A percentile compares a stretch with the other conserved stretches of the same genome.
phyloP scores from a whole-genome alignment of 2,329 filamentous ascomycete genomes.

The Davidsoniella virescens region DNA sequence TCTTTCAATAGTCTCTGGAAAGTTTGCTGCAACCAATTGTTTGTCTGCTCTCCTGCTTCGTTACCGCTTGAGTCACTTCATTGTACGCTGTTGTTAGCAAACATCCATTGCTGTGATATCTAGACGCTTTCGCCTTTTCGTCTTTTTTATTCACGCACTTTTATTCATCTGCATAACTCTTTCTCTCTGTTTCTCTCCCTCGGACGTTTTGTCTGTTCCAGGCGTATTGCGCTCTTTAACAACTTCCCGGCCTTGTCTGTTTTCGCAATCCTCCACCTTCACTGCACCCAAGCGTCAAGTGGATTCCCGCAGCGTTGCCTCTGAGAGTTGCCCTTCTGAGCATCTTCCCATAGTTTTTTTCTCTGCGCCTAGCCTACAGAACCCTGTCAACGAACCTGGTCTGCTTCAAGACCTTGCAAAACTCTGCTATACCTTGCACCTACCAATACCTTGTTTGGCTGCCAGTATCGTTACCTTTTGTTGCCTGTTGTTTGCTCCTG shows the following conservation, averaged over 20 bases:
- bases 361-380: no score
- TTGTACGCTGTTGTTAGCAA: not conserved
- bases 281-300: slow-evolving; percentile 1
- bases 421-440: no score
- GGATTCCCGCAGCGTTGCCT: no score
- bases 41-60: no score
- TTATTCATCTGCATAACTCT: not conserved
- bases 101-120: slow-evolving; percentile 1
- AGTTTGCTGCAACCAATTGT: no score
- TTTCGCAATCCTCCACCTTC: slow-evolving; percentile 3
- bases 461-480: not conserved
- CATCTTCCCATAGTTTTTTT: not conserved
- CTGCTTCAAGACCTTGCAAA: no score
- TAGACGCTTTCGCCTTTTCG: not conserved
- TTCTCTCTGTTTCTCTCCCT: not conserved
- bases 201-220: slow-evolving; percentile 8
- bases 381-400: no score
- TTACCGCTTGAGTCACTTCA: no score
- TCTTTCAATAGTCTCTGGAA: no score
- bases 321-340: not conserved
- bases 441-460: no score
- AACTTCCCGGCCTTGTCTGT: not conserved
- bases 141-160: not conserved
- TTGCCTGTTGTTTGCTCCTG: slow-evolving; percentile 7
- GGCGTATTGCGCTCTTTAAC: slow-evolving; percentile 7